Conservation (phyloP, 257 asterid genomes). For the Echites panduratus region DNA sequence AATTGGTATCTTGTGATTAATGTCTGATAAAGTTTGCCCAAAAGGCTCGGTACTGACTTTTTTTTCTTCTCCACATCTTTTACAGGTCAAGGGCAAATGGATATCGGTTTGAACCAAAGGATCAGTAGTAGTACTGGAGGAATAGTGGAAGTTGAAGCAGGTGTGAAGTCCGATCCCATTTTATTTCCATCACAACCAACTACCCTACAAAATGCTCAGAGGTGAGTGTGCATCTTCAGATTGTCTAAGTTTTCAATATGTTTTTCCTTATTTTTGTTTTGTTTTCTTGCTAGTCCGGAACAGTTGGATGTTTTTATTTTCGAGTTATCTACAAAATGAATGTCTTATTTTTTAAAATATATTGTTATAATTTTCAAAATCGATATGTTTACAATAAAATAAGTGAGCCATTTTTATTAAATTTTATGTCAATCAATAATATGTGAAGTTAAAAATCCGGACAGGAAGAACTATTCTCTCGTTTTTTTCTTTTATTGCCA, state of each 20-base stretch:
- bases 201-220: slow-evolving; percentile 37
- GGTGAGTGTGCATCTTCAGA: slow-evolving; percentile 36
- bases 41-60: neutral
- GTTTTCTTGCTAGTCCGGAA: too few relatives aligned
- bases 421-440: too few relatives aligned
- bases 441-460: too few relatives aligned
- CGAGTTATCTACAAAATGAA: too few relatives aligned
- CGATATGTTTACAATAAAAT: too few relatives aligned
- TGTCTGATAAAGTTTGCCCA: slow-evolving; percentile 15
- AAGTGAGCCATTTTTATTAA: too few relatives aligned
- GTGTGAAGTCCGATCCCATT: neutral
- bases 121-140: slow-evolving; percentile 16
- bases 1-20: slow-evolving; percentile 8
- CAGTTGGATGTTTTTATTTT: too few relatives aligned
- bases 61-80: neutral
- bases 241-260: slow-evolving; percentile 2
- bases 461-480: too few relatives aligned
- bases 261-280: neutral
- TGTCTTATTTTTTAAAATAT: too few relatives aligned
- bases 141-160: slow-evolving; percentile 18
- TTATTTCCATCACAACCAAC: slow-evolving; percentile 25
- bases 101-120: slow-evolving; percentile 29
- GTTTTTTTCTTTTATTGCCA: too few relatives aligned
- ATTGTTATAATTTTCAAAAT: too few relatives aligned
- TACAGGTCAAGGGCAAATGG: slow-evolving; percentile 34